Percentiles rank a stretch among this genome's conserved stretches.
phyloP scores from a whole-genome alignment of 1,284 basidiomycete species.

The Microbotryum lychnidis-dioicae region DNA sequence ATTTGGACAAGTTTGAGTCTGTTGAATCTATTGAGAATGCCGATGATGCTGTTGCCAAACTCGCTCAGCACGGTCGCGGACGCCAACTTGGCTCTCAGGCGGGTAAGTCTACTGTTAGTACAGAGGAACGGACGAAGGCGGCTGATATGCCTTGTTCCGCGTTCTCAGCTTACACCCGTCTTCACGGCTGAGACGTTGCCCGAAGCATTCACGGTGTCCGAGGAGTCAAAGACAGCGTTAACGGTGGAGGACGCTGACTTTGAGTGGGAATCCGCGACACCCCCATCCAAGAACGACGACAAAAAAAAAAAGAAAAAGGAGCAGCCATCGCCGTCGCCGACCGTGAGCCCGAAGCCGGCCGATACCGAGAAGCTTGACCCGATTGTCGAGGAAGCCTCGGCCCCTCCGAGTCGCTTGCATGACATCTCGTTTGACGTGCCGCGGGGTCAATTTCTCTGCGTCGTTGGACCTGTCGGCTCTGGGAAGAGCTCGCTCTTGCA shows the following conservation, averaged over 20 bases:
- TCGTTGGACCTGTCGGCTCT: slow-evolving; percentile 58
- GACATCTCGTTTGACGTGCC: slow-evolving; percentile 51
- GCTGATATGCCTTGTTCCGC: too few species aligned
- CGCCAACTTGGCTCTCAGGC: slow-evolving; percentile 38
- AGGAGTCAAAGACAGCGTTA: slow-evolving; percentile 49
- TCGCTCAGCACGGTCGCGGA: slow-evolving; percentile 58
- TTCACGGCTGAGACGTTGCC: slow-evolving; percentile 55
- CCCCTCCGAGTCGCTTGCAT: slow-evolving; percentile 48
- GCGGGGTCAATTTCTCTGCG: slow-evolving; percentile 52
- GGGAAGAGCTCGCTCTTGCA: slow-evolving; percentile 57
- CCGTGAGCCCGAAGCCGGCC: slow-evolving; percentile 17
- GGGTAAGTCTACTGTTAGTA: not conserved
- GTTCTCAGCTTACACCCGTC: too few species aligned
- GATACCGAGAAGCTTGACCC: slow-evolving; percentile 26
- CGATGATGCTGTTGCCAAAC: slow-evolving; percentile 58
- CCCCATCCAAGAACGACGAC: slow-evolving; percentile 35
- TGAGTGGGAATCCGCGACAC: slow-evolving; percentile 51
- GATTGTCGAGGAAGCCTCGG: slow-evolving; percentile 18
- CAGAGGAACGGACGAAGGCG: too few species aligned
- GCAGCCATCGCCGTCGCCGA: slow-evolving; percentile 31
- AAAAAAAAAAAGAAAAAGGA: slow-evolving; percentile 37
- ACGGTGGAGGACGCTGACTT: slow-evolving; percentile 53
- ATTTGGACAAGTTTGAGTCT: slow-evolving; percentile 18
- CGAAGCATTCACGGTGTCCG: slow-evolving; percentile 45
- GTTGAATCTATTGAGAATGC: slow-evolving; percentile 10